Percentiles rank a stretch among this genome's conserved stretches.
phyloP scores from a whole-genome alignment of 371 early-diverging fungal genomes.

The Dinochytrium kinnereticum region DNA sequence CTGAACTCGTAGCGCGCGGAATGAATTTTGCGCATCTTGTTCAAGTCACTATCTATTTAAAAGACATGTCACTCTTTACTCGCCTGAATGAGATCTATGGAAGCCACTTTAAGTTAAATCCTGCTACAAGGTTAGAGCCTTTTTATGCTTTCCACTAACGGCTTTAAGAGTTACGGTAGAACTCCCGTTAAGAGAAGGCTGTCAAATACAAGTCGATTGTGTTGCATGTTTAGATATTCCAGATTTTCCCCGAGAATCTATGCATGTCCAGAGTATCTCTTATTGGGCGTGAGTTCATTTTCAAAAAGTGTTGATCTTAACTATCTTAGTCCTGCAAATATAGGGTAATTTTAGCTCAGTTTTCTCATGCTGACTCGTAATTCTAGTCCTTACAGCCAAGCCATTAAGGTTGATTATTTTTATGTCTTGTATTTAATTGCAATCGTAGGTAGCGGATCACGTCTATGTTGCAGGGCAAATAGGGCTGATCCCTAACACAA shows the following conservation, averaged over 20 bases:
- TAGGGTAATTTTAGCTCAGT: constrained; percentile 54
- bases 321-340: constrained; percentile 67
- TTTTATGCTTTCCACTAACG: neutral
- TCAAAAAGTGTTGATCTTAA: constrained; percentile 4
- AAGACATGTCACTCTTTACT: constrained; percentile 68
- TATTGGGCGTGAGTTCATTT: constrained; percentile 73
- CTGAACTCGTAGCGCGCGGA: neutral
- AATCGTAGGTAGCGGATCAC: constrained; percentile 57
- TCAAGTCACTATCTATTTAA: constrained; percentile 67
- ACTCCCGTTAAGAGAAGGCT: constrained; percentile 35
- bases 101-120: constrained; percentile 69
- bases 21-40: constrained; percentile 60
- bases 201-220: constrained; percentile 67
- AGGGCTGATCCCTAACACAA: constrained; percentile 69
- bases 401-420: constrained; percentile 55
- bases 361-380: constrained; percentile 8
- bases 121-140: constrained; percentile 67
- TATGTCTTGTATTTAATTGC: neutral
- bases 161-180: constrained; percentile 59
- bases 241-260: constrained; percentile 29
- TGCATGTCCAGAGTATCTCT: constrained; percentile 82
- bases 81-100: constrained; percentile 67
- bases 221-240: constrained; percentile 43
- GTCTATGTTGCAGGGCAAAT: constrained; percentile 77
- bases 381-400: constrained; percentile 69